A percentile compares a stretch with the other conserved stretches of the same genome.
Evolutionary conservation across 768 basidiomycete genomes (phyloP).

Genomic region (Clitopilus hobsonii): DNA sequence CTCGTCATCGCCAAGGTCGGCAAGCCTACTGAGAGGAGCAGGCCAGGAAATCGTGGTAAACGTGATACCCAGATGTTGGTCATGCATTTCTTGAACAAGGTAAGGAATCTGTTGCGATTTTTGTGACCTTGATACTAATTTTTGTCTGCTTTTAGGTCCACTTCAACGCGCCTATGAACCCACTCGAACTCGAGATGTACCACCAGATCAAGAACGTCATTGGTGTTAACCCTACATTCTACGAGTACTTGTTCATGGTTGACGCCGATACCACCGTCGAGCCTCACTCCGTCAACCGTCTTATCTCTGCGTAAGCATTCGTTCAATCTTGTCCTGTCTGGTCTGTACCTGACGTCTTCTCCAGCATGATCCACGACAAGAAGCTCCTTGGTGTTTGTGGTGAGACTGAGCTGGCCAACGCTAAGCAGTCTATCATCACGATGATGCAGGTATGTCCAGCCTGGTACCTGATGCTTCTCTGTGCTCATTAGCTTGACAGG

Average conservation of each 20-base stretch:
- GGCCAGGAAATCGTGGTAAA: conserved; percentile 97
- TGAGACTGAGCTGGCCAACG: conserved; percentile 88
- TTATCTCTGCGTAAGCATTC: conserved; percentile 83
- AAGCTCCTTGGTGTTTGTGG: conserved; percentile 93
- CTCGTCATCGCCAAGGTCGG: conserved; percentile 90
- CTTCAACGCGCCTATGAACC: conserved; percentile 95
- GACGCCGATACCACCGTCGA: conserved; percentile 96
- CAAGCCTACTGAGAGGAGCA: conserved; percentile 87
- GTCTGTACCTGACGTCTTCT: conserved; percentile 3
- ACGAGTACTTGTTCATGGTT: conserved; percentile 91
- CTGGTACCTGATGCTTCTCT: neutral
- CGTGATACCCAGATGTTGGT: conserved; percentile 95
- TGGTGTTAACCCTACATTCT: conserved; percentile 97
- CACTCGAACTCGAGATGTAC: conserved; percentile 95
- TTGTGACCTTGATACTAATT: conserved; percentile 3
- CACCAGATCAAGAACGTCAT: conserved; percentile 99
- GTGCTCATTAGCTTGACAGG: conserved; percentile 33
- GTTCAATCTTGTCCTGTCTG: neutral
- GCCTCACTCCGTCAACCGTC: conserved; percentile 79
- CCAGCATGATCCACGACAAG: conserved; percentile 95
- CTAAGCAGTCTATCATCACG: conserved; percentile 91
- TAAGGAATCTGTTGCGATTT: conserved; percentile 19
- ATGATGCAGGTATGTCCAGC: conserved; percentile 80
- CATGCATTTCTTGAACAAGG: conserved; percentile 98
- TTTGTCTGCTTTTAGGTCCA: conserved; percentile 61